phyloP scores from a whole-genome alignment of 1,139 yeast species.

The Sugiyamaella neomexicana region DNA sequence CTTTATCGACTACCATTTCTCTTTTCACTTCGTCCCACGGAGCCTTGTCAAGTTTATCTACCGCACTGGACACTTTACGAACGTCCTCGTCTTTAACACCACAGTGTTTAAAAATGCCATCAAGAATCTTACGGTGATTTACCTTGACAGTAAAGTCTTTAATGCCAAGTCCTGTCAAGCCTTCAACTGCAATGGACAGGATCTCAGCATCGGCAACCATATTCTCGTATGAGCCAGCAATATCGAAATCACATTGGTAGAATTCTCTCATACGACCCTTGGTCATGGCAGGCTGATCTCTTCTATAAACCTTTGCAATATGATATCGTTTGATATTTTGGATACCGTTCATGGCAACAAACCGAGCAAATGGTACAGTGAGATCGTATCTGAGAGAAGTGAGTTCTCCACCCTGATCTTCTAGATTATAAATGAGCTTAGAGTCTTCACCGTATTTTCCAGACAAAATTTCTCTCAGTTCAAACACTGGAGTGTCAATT shows the following conservation, averaged over 20 bases:
- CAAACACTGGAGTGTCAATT: constrained; percentile 96
- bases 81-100: constrained; percentile 95
- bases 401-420: constrained; percentile 98
- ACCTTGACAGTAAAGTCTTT: constrained; percentile 85
- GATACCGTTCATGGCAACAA: constrained; percentile 90
- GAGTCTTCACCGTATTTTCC: constrained; percentile 99
- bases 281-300: constrained; percentile 99
- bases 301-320: constrained; percentile 95
- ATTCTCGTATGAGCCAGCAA: constrained; percentile 86
- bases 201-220: constrained; percentile 98
- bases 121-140: constrained; percentile 92
- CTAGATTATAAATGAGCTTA: constrained; percentile 87
- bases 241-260: constrained; percentile 96
- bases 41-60: constrained; percentile 88
- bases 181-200: constrained; percentile 77
- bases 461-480: constrained; percentile 87
- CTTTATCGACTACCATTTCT: constrained; percentile 90
- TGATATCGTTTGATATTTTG: constrained; percentile 90
- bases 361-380: constrained; percentile 97
- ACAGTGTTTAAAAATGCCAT: constrained; percentile 92
- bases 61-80: constrained; percentile 89
- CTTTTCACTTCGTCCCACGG: constrained; percentile 94
- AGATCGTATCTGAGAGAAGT: constrained; percentile 93
- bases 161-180: constrained; percentile 79
- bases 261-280: constrained; percentile 99